Evolutionary conservation across 106 monocot genomes (phyloP).

Genomic region (Alisma plantagoaquatica): DNA sequence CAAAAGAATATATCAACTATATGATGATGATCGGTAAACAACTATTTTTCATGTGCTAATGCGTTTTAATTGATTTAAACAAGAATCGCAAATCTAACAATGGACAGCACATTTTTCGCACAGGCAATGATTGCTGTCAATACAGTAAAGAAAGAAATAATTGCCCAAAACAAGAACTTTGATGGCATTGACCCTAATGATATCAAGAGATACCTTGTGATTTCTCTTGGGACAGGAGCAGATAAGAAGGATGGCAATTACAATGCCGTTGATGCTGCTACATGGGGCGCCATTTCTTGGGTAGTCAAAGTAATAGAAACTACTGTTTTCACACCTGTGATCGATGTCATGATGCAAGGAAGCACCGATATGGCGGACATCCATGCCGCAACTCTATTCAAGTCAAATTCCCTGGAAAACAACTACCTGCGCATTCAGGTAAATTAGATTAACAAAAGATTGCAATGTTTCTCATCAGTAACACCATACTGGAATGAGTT

Average conservation of each 20-base stretch:
- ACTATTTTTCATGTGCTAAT: no score
- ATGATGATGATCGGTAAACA: no score
- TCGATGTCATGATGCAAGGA: slow-evolving; percentile 26
- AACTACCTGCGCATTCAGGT: slow-evolving; percentile 16
- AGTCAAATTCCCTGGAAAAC: slow-evolving; percentile 11
- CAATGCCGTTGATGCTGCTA: slow-evolving; percentile 3
- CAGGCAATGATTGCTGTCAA: not conserved
- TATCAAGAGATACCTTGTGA: slow-evolving; percentile 21
- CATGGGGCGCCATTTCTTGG: slow-evolving; percentile 33
- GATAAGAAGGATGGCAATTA: slow-evolving; percentile 18
- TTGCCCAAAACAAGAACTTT: slow-evolving; percentile 9
- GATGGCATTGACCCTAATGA: slow-evolving; percentile 15
- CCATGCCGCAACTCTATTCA: slow-evolving; percentile 25
- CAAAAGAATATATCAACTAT: no score
- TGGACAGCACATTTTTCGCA: no score
- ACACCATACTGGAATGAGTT: no score
- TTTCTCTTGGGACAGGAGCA: slow-evolving; percentile 35
- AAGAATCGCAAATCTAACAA: no score
- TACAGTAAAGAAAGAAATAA: not conserved
- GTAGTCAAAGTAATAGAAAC: no score
- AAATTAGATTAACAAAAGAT: not conserved
- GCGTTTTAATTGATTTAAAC: no score
- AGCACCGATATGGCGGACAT: slow-evolving; percentile 41
- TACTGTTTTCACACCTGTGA: slow-evolving; percentile 17
- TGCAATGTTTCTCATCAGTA: not conserved